These are phyloP conservation scores for Cryphonectria carpinicola DNA, from an alignment of 2,329 filamentous ascomycete genomes.

Conservation along the genomic window DNA sequence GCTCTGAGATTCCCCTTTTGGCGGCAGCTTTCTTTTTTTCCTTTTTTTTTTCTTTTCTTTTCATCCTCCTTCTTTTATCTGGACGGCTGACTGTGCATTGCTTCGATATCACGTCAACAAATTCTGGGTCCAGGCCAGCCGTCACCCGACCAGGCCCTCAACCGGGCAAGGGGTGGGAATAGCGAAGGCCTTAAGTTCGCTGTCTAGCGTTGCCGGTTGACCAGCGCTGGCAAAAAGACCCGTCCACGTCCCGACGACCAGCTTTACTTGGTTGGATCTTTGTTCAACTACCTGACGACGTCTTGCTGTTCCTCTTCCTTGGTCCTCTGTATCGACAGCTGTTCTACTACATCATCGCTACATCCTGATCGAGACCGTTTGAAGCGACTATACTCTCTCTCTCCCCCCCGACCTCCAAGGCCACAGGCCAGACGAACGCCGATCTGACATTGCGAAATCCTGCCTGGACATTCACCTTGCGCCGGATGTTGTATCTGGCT, in stretches of 20 bases:
- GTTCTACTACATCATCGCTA: not conserved
- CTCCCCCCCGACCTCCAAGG: not conserved
- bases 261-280: not conserved
- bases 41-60: not conserved
- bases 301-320: not conserved
- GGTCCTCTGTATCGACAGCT: not conserved
- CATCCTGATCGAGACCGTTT: not conserved
- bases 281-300: not conserved
- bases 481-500: not conserved
- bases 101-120: constrained; percentile 23
- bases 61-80: constrained; percentile 8
- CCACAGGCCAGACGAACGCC: not conserved
- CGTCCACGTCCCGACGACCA: not conserved
- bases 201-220: constrained; percentile 24
- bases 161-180: constrained; percentile 10
- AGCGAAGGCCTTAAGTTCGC: not conserved
- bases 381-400: not conserved
- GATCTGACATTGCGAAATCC: not conserved
- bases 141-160: not conserved
- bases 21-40: not conserved
- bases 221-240: not conserved
- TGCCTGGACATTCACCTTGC: not conserved
- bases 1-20: not conserved
- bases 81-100: not conserved
- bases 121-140: constrained; percentile 18